Evolutionary conservation across 345 rosid species (phyloP).

Genomic region (Nephelium lappaceum): DNA sequence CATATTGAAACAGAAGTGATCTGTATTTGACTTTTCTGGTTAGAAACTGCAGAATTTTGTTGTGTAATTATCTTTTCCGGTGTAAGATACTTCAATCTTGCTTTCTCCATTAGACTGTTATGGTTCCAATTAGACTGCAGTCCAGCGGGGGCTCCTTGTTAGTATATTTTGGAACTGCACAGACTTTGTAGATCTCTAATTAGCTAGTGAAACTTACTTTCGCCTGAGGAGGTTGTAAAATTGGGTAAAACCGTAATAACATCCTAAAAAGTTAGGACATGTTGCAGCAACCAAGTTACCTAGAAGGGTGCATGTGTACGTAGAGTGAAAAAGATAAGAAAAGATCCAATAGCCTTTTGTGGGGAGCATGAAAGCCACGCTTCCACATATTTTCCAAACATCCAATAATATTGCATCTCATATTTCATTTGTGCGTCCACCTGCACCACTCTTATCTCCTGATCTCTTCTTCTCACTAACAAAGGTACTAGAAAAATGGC

Average conservation of each 20-base stretch:
- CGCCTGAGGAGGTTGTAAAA: no score
- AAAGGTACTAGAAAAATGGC: constrained; percentile 35
- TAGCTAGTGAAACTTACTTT: no score
- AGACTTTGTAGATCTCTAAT: no score
- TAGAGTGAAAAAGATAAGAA: neutral
- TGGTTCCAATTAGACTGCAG: neutral
- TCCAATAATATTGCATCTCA: constrained; percentile 1
- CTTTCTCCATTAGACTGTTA: neutral
- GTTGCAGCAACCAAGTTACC: neutral
- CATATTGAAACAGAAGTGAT: constrained; percentile 28
- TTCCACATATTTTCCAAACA: constrained; percentile 26
- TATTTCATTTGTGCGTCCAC: neutral
- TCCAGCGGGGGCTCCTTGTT: neutral
- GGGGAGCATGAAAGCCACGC: constrained; percentile 49
- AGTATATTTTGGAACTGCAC: neutral
- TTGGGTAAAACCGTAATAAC: neutral
- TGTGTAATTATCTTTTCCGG: neutral
- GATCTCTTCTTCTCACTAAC: constrained; percentile 15
- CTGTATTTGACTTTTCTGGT: constrained; percentile 13
- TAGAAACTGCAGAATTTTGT: constrained; percentile 13
- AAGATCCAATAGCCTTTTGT: constrained; percentile 15
- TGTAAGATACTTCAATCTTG: neutral
- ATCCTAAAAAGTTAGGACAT: neutral
- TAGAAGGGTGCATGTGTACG: neutral
- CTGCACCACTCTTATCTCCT: constrained; percentile 32